These are phyloP conservation scores for Colletotrichum sp. DNA, from an alignment of 2,329 filamentous ascomycete species.

Conservation along the genomic window DNA sequence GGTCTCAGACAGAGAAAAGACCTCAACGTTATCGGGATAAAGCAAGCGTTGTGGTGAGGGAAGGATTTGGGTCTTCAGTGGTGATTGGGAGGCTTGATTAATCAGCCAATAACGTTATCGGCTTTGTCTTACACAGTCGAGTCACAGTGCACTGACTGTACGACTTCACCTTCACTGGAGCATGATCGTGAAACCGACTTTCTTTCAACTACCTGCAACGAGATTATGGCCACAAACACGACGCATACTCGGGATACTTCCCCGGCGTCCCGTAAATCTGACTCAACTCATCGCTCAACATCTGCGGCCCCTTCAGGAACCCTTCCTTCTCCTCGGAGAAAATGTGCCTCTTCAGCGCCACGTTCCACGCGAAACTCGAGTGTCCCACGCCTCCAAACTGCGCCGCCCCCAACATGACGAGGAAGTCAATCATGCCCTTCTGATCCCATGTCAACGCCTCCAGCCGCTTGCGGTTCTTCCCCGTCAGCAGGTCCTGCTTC, in stretches of 20 bases:
- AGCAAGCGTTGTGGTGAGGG: background rate
- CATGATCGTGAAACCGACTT: background rate
- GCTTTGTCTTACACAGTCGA: background rate
- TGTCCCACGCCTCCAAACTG: slow-evolving; percentile 36
- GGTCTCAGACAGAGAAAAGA: background rate
- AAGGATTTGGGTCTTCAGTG: background rate
- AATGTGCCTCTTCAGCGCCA: slow-evolving; percentile 33
- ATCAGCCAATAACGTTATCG: background rate
- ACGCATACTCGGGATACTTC: background rate
- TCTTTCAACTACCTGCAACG: background rate
- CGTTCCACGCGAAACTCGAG: slow-evolving; percentile 37
- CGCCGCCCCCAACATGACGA: slow-evolving; percentile 35
- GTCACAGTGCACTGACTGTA: background rate
- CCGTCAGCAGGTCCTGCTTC: slow-evolving; percentile 31
- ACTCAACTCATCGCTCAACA: background rate
- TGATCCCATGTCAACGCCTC: slow-evolving; percentile 33
- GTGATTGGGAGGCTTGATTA: background rate
- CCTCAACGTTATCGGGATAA: background rate
- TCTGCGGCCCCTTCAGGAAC: background rate
- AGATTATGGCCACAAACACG: slow-evolving; percentile 5
- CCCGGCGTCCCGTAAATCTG: background rate
- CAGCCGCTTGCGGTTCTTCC: slow-evolving; percentile 19
- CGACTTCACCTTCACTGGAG: background rate
- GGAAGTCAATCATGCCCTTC: slow-evolving; percentile 35
- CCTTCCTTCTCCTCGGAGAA: background rate